Conservation (phyloP, 176 grass and related monocot genomes). For the Olyra latifolia region DNA sequence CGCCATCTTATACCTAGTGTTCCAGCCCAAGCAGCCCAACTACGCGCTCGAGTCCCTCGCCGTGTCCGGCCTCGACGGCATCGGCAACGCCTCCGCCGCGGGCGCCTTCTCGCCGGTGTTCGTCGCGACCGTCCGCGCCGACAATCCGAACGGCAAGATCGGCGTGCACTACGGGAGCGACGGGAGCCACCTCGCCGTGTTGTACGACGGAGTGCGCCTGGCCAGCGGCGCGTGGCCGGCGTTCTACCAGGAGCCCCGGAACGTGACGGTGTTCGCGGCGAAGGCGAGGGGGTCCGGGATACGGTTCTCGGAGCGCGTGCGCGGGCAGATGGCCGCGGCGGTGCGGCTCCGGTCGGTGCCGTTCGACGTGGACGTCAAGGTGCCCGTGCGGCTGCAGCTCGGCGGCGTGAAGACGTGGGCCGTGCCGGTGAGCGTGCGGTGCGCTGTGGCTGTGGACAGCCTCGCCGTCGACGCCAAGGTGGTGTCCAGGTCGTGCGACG, state of each 20-base stretch:
- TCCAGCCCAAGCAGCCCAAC: constrained; percentile 34
- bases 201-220: constrained; percentile 42
- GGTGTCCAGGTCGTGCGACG: constrained; percentile 50
- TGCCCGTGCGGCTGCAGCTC: constrained; percentile 61
- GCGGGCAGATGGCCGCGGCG: constrained; percentile 45
- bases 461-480: constrained; percentile 51
- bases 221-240: constrained; percentile 53
- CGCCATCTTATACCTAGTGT: constrained; percentile 23
- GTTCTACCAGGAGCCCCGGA: constrained; percentile 54
- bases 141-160: constrained; percentile 57
- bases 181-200: constrained; percentile 38
- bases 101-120: constrained; percentile 48
- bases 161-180: constrained; percentile 43
- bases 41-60: constrained; percentile 48
- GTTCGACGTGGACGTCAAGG: constrained; percentile 48
- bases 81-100: constrained; percentile 13
- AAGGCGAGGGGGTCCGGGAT: constrained; percentile 49
- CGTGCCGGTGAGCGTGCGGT: constrained; percentile 47
- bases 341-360: constrained; percentile 48
- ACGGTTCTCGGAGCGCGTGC: constrained; percentile 38
- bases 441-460: constrained; percentile 48
- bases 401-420: constrained; percentile 58
- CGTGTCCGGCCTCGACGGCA: constrained; percentile 32
- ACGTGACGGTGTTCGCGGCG: constrained; percentile 57
- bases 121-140: constrained; percentile 37